Percentiles rank a stretch among this genome's conserved stretches.
These are phyloP conservation scores for Lepidium campestre DNA, from an alignment of 441 rosid genomes.

Conservation along the genomic window DNA sequence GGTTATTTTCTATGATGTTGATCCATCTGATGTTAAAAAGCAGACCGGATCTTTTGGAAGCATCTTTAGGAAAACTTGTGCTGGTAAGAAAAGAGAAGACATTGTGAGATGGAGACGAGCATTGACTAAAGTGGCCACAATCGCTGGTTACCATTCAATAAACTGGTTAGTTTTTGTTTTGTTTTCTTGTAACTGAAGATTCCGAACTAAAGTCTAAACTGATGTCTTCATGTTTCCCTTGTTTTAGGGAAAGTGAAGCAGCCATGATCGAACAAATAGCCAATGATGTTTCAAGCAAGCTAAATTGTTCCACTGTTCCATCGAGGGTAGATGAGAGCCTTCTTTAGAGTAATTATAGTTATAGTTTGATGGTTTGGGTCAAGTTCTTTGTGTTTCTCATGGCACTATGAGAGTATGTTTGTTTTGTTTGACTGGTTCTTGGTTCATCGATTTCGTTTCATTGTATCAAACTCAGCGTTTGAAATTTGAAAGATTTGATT, in stretches of 20 bases:
- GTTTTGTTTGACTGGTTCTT: neutral
- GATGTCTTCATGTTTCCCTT: neutral
- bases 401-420: neutral
- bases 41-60: neutral
- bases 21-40: slow-evolving; percentile 10
- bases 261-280: neutral
- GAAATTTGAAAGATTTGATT: neutral
- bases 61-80: neutral
- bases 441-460: neutral
- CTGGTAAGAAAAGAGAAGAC: neutral
- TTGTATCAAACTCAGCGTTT: neutral
- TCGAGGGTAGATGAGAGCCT: neutral
- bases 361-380: neutral
- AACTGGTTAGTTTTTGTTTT: neutral
- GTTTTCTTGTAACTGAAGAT: neutral
- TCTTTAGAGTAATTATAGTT: neutral
- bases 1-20: slow-evolving; percentile 18
- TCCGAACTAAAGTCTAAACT: no score
- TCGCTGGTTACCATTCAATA: slow-evolving; percentile 1
- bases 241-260: slow-evolving; percentile 1
- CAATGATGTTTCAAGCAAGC: neutral
- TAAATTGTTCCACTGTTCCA: neutral
- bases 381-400: neutral
- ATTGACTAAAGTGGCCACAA: neutral
- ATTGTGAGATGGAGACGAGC: neutral